Conservation (phyloP, 2,329 filamentous ascomycete species). For the Phaeosphaeria sp. region DNA sequence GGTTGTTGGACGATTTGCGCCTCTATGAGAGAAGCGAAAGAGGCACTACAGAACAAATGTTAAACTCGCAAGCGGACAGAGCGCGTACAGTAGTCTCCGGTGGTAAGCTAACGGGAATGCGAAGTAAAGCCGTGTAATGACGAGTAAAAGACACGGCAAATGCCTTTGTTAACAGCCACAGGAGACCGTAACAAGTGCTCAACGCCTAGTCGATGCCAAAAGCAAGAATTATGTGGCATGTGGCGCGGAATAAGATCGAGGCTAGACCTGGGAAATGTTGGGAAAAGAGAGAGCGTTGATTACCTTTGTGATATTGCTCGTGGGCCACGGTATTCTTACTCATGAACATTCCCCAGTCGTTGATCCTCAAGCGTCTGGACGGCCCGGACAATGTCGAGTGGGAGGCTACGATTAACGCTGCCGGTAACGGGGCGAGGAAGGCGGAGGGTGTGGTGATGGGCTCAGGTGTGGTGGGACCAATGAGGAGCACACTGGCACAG, state of each 20-base stretch:
- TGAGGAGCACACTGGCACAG: slow-evolving; percentile 37
- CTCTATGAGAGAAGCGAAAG: slow-evolving; percentile 24
- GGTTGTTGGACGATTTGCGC: slow-evolving; percentile 20
- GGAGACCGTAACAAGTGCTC: slow-evolving; percentile 2
- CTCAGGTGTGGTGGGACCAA: slow-evolving; percentile 32
- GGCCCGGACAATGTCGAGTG: slow-evolving; percentile 12
- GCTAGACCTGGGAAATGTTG: slow-evolving; percentile 5
- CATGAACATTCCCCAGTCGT: background rate
- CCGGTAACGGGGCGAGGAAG: slow-evolving; percentile 24
- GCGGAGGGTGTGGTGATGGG: slow-evolving; percentile 23
- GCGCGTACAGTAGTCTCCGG: slow-evolving; percentile 35
- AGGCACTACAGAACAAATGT: slow-evolving; percentile 23
- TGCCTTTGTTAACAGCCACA: slow-evolving; percentile 10
- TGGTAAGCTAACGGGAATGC: slow-evolving; percentile 38
- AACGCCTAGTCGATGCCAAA: background rate
- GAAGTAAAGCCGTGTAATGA: slow-evolving; percentile 25
- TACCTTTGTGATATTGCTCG: slow-evolving; percentile 33
- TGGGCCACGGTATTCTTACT: background rate
- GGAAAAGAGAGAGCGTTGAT: slow-evolving; percentile 26
- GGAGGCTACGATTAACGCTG: slow-evolving; percentile 12
- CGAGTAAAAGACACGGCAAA: slow-evolving; percentile 9
- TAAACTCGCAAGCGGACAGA: slow-evolving; percentile 28
- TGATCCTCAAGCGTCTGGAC: slow-evolving; percentile 7
- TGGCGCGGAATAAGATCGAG: slow-evolving; percentile 3
- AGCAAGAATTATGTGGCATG: background rate